Evolutionary conservation across 2,329 filamentous ascomycete species (phyloP), one percentile per base, ranked within the genome.

Genomic region (Fusarium nematophilum): DNA sequence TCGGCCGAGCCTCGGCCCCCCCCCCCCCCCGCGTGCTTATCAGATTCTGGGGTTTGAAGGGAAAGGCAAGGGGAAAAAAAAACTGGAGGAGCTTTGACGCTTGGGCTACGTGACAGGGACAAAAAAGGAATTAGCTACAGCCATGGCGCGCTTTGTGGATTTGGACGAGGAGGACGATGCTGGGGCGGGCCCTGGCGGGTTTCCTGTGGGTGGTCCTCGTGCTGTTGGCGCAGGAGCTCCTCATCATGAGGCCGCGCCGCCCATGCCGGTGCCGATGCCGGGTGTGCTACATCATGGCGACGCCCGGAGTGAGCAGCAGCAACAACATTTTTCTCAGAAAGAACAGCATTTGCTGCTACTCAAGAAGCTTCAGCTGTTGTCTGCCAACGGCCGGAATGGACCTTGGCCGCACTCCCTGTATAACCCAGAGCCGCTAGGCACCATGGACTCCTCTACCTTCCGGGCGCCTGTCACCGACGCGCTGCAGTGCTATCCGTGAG

Each of bases 91-190:
- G n/a, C n/a, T n/a, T n/a, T n/a, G n/a, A n/a, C n/a, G n/a, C n/a
- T n/a, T n/a, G n/a, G n/a, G n/a, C n/a, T n/a, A n/a, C n/a, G n/a
- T n/a, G n/a, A n/a, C n/a, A n/a, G n/a, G n/a, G n/a, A n/a, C 21
- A 17, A 44, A 36, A 49, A 31, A 18, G 13, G 40, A 34, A 51
- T 26, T 34, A 57, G 40, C 38, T 44, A 37, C 37, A 50, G 61
- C 64, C 57, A 70, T 70, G 67, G 67, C 67, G 65, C 67, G 67
- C 56, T 70, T 70, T 70, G 67, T 70, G 62, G 67, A 70, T 51
- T 68, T 70, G 56, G 67, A 68, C 47, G 67, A 68, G 18, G 64
- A 67, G 36, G 67, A 70, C 33, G 57, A 68, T 48, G 57, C 43
- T 36, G 54, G 58, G 27, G 58, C 62, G 36, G 58, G 53, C 38